phyloP scores from a whole-genome alignment of 2,329 filamentous ascomycete genomes.

The Xylariomycetidae sp. region DNA sequence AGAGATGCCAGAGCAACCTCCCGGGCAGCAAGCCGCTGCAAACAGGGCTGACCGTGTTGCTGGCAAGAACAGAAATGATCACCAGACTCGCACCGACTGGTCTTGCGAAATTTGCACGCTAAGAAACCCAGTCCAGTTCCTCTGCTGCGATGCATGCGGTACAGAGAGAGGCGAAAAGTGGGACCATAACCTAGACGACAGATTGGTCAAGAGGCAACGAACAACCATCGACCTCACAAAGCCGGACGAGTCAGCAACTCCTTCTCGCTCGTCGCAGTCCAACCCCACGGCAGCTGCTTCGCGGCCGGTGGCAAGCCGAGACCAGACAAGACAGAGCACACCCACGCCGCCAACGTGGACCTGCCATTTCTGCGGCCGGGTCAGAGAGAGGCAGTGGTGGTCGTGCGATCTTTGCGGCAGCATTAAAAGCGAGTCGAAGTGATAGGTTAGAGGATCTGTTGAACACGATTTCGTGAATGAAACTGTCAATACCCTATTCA shows the following conservation, averaged over 20 bases:
- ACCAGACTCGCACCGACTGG: slow-evolving; percentile 43
- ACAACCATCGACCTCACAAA: slow-evolving; percentile 19
- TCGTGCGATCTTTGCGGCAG: slow-evolving; percentile 48
- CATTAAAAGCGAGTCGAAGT: slow-evolving; percentile 35
- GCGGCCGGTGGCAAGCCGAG: not conserved
- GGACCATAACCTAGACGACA: slow-evolving; percentile 13
- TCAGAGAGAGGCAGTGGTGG: slow-evolving; percentile 51
- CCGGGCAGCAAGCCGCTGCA: no score
- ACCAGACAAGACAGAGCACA: no score
- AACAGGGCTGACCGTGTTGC: no score
- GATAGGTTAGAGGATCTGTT: not conserved
- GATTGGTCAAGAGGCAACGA: slow-evolving; percentile 15
- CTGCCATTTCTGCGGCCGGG: slow-evolving; percentile 45
- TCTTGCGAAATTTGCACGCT: slow-evolving; percentile 51
- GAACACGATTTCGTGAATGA: not conserved
- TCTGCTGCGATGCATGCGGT: slow-evolving; percentile 53
- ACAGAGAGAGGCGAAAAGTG: slow-evolving; percentile 32
- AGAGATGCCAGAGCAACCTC: no score
- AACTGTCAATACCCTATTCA: not conserved
- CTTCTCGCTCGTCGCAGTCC: no score
- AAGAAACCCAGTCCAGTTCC: slow-evolving; percentile 43
- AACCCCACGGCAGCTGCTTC: slow-evolving; percentile 10
- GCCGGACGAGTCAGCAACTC: slow-evolving; percentile 5
- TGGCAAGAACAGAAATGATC: no score
- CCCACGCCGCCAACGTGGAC: slow-evolving; percentile 35